Conservation (phyloP, 768 basidiomycete genomes). For the Coprinopsis marcescibilis region DNA sequence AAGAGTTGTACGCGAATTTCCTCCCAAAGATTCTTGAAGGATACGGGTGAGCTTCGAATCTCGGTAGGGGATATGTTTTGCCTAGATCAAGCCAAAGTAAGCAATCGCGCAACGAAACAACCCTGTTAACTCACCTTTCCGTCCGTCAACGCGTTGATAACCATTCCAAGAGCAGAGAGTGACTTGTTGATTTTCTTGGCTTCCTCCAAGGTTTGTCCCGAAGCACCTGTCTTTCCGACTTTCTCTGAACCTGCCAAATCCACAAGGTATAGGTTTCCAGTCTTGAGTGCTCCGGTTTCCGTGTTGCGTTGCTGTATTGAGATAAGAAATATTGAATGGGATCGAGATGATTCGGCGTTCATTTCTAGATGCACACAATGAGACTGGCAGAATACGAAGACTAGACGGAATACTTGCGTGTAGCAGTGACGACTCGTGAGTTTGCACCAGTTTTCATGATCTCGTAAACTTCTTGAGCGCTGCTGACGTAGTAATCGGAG, state of each 20-base stretch:
- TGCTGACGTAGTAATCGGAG: conserved; percentile 97
- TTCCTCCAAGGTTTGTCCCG: conserved; percentile 97
- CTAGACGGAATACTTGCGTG: conserved; percentile 54
- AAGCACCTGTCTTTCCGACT: conserved; percentile 98
- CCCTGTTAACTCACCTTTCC: conserved; percentile 65
- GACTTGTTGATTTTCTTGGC: conserved; percentile 99
- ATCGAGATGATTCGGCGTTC: conserved; percentile 99
- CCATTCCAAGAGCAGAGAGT: conserved; percentile 96
- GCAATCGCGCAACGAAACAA: neutral
- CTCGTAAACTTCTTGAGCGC: conserved; percentile 92
- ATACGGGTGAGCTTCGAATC: conserved; percentile 99
- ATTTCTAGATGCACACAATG: conserved; percentile 58
- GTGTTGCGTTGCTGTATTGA: conserved; percentile 96
- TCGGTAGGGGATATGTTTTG: conserved; percentile 95
- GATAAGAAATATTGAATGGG: conserved; percentile 98
- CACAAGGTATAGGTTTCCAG: conserved; percentile 94
- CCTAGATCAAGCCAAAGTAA: conserved; percentile 39
- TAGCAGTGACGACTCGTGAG: conserved; percentile 88
- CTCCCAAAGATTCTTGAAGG: conserved; percentile 95
- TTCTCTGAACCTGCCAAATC: conserved; percentile 99
- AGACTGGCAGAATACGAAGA: neutral
- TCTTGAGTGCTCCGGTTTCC: conserved; percentile 93
- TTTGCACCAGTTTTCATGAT: conserved; percentile 97
- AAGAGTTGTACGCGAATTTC: conserved; percentile 92
- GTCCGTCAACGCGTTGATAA: conserved; percentile 97